Evolutionary conservation across 768 basidiomycete genomes (phyloP), one percentile per base, ranked within the genome.

Genomic region (Butyriboletus loyo): DNA sequence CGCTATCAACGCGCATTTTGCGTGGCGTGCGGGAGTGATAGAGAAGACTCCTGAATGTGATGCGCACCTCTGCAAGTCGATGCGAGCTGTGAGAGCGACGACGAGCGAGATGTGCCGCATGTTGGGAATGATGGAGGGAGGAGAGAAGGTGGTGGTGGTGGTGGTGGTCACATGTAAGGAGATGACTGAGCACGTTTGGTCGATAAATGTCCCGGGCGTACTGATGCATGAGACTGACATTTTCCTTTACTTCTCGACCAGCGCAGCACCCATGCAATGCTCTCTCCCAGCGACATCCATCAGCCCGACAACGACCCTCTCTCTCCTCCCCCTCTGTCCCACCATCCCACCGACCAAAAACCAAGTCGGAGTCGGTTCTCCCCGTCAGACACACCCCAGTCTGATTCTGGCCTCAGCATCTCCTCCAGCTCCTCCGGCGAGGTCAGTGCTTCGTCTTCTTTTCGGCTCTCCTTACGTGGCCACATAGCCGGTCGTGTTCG

Each of bases 391-490:
- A 63, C 65, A 0, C 63, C 68, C 2, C 56, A 58, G 24, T 68
- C 68, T 0, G 67, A 69, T 22, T 70, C 69, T 5, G 67, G 67
- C 13, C 50, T 59, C 46, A 70, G 68, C 45, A 7, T 69, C 28
- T 69, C 67, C 11, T 65, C 67, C 27, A 63, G 50, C 48, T 69
- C 68, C 0, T 71, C 68, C 27, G 41, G 62, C 54, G 69, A 68
- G 69, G 68, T 69, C 56, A 47, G 66, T 52, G 5, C 5, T 22
- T 22, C 32, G 14, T 44, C 19, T 42, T n/a, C 15, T 0, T 25
- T n/a, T n/a, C 25, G 25, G 41, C 31, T 32, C 32, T 46, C 45
- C 32, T 34, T 44, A 22, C 43, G 43, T 46, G 45, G 45, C 43
- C 39, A 31, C 22, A 57, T 48, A 41, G 45, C 56, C 54, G 56